Conservation (phyloP, 2,329 filamentous ascomycete species). For the Xylariaceae sp. region DNA sequence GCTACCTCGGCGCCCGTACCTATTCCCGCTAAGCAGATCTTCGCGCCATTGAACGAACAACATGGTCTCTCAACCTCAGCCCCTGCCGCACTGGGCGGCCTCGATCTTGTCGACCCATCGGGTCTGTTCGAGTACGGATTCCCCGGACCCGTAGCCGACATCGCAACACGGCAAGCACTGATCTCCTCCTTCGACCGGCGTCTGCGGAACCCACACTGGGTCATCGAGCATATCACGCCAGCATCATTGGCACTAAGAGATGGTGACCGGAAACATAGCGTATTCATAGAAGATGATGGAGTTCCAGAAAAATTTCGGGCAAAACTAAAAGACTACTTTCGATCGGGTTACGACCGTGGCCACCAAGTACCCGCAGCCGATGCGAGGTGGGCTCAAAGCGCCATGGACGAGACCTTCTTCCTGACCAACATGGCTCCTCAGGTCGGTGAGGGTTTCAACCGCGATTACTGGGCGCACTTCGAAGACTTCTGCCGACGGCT, state of each 20-base stretch:
- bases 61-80: constrained; percentile 39
- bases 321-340: constrained; percentile 90
- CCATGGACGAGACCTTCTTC: constrained; percentile 95
- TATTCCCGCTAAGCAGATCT: constrained; percentile 65
- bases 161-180: constrained; percentile 76
- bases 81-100: constrained; percentile 40
- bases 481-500: constrained; percentile 94
- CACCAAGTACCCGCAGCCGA: constrained; percentile 98
- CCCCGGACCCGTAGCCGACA: constrained; percentile 85
- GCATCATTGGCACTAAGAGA: constrained; percentile 75
- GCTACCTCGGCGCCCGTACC: constrained; percentile 44
- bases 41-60: constrained; percentile 43
- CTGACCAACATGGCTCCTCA: constrained; percentile 98
- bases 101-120: constrained; percentile 69
- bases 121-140: constrained; percentile 88
- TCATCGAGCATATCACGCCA: constrained; percentile 93
- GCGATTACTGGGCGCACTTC: constrained; percentile 99
- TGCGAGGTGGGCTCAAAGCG: constrained; percentile 90
- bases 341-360: constrained; percentile 91
- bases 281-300: constrained; percentile 78
- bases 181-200: constrained; percentile 90
- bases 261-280: constrained; percentile 83
- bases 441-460: constrained; percentile 97
- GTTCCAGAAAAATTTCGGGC: constrained; percentile 90
- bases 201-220: constrained; percentile 91